Evolutionary conservation across 1,284 basidiomycete species (phyloP).

Genomic region (Moniliella sp.): DNA sequence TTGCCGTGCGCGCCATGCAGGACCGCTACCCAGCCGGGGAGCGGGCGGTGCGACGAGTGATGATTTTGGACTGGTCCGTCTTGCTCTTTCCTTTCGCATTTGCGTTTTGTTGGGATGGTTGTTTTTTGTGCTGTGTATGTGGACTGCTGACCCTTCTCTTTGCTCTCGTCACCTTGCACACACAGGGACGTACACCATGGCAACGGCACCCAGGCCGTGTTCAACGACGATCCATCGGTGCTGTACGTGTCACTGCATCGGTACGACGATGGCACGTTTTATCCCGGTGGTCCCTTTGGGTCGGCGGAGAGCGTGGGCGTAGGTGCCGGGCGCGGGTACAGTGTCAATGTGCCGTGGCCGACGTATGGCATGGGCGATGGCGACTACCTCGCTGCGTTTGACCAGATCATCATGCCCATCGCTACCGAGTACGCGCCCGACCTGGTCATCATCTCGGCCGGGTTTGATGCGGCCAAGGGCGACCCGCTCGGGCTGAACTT

Average conservation of each 20-base stretch:
- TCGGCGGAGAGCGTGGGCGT: conserved; percentile 62
- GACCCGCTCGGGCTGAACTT: conserved; percentile 74
- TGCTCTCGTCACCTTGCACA: no score
- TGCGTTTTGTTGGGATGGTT: no score
- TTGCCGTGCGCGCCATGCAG: conserved; percentile 48
- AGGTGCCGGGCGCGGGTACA: conserved; percentile 51
- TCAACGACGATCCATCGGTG: conserved; percentile 70
- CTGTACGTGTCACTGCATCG: conserved; percentile 92
- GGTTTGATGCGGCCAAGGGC: conserved; percentile 84
- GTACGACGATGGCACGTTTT: conserved; percentile 61
- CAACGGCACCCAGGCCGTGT: conserved; percentile 86
- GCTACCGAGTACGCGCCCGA: conserved; percentile 88
- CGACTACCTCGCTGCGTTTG: conserved; percentile 89
- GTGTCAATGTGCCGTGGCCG: conserved; percentile 91
- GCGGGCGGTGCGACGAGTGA: conserved; percentile 42
- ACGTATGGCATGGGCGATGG: conserved; percentile 67
- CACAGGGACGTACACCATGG: conserved; percentile 90
- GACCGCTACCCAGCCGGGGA: conserved; percentile 47
- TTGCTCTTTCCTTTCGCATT: no score
- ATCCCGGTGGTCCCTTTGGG: conserved; percentile 76
- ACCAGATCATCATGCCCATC: conserved; percentile 85
- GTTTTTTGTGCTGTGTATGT: no score
- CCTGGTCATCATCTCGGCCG: conserved; percentile 86
- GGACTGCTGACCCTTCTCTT: no score
- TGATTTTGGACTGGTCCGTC: conserved; percentile 81